Evolutionary conservation across 2,329 filamentous ascomycete genomes (phyloP).

Genomic region (Pseudogymnoascus sp.): DNA sequence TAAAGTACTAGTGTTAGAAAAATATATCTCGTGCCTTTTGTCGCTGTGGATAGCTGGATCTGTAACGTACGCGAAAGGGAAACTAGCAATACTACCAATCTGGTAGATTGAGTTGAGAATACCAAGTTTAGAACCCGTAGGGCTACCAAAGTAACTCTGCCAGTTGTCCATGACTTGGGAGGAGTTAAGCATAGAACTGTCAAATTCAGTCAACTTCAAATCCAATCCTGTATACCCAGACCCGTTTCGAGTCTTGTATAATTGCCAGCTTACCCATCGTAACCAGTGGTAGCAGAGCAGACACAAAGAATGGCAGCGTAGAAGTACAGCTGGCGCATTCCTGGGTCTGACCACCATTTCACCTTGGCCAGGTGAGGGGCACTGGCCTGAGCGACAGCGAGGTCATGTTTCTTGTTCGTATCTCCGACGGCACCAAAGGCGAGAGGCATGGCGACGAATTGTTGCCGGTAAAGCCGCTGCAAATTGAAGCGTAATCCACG

Average conservation of each 20-base stretch:
- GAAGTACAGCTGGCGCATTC: conserved; percentile 48
- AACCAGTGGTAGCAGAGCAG: conserved; percentile 53
- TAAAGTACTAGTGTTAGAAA: not conserved
- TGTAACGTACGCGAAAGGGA: conserved; percentile 26
- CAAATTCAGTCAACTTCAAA: not conserved
- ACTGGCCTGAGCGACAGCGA: conserved; percentile 35
- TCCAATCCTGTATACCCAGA: not conserved
- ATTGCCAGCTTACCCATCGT: conserved; percentile 41
- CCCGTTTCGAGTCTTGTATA: not conserved
- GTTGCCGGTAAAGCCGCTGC: not conserved
- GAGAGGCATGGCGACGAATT: not conserved
- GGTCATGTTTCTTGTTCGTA: conserved; percentile 24
- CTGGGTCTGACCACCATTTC: conserved; percentile 48
- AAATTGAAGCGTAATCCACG: not conserved
- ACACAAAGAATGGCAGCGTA: conserved; percentile 47
- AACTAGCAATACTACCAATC: conserved; percentile 33
- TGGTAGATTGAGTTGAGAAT: conserved; percentile 38
- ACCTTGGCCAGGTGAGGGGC: conserved; percentile 46
- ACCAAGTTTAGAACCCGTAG: conserved; percentile 33
- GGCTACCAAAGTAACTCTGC: conserved; percentile 42
- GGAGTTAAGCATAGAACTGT: conserved; percentile 46
- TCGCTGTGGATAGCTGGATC: conserved; percentile 14
- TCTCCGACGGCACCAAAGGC: not conserved
- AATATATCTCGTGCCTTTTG: conserved; percentile 10
- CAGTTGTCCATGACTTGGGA: conserved; percentile 49